Evolutionary conservation across 768 basidiomycete species (phyloP), one percentile per base, ranked within the genome.

Genomic region (Filobasidium wieringae): DNA sequence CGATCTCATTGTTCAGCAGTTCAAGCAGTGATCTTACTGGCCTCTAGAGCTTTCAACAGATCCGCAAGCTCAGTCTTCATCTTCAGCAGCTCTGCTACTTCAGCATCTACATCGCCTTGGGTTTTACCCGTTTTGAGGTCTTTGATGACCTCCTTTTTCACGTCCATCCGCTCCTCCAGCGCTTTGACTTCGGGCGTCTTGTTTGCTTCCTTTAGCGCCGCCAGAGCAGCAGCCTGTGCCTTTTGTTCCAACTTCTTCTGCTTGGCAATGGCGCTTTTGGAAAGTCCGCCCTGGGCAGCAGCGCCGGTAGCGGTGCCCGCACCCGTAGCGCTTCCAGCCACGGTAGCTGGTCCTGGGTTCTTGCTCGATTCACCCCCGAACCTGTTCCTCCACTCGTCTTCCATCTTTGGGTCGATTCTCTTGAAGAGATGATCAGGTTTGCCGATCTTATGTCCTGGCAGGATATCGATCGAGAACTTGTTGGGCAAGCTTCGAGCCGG

Each of bases 351-450:
- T 32, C 67, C 75, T 1, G 70, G 69, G 60, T 52, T 63, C 40
- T 57, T 66, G 64, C 37, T 66, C 29, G 51, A 64, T 61, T 72
- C 73, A 7, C 93, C 93, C 2, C 85, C 85, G 66, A 91, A 99
- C 72, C 82, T 82, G 47, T 73, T 74, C 64, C 84, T 80, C 85
- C 86, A 97, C 6, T 81, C 79, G 30, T 89, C 85, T 26, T 84
- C 84, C 84, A 84, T 85, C 69, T 81, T 84, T 67, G 93, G 88
- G 59, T 95, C 89, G 60, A 99, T 95, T 72, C 82, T 85, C 76
- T 85, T 88, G 78, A 99, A 99, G 61, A 99, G 75, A 74, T 96
- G 86, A 45, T 81, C 88, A 4, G 95, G 88, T 59, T 80, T 82
- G 49, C 88, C 88, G 55, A 97, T 83, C 26, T 75, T 78, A 74